A percentile compares a stretch with the other conserved stretches of the same genome.
phyloP scores from a whole-genome alignment of 148 eudicot species.

The Rhododendron griersonianum region DNA sequence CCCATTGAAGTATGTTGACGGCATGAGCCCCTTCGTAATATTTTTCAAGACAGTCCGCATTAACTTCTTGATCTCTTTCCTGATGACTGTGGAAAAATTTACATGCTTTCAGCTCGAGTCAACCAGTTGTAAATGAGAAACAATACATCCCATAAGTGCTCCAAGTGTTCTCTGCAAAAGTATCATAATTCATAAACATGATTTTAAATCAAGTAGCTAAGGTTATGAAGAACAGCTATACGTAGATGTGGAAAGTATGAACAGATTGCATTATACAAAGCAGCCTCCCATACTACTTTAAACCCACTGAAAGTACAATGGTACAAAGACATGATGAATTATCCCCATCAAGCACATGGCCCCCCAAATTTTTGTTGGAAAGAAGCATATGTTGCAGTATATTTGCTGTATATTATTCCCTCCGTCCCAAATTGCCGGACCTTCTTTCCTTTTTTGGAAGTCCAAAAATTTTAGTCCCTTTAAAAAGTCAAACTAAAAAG shows the following conservation, averaged over 20 bases:
- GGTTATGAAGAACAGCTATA: not conserved
- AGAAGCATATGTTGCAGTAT: not conserved
- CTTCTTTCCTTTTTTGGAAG: not conserved
- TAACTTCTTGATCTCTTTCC: constrained; percentile 69
- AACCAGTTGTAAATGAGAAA: constrained; percentile 54
- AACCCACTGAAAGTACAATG: not conserved
- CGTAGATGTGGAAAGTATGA: not conserved
- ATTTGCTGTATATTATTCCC: not conserved
- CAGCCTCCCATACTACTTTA: no score
- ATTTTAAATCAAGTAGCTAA: not conserved
- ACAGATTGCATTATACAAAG: not conserved
- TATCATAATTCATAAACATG: not conserved
- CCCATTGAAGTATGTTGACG: constrained; percentile 39
- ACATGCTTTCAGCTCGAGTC: constrained; percentile 46
- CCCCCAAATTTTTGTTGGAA: not conserved
- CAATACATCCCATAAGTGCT: constrained; percentile 65
- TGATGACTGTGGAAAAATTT: constrained; percentile 29
- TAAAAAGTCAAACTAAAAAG: not conserved
- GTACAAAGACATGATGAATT: not conserved
- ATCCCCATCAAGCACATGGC: not conserved
- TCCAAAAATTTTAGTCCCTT: not conserved
- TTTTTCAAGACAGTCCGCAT: constrained; percentile 40
- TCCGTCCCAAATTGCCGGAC: not conserved
- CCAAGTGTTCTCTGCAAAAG: constrained; percentile 40
- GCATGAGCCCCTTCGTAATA: constrained; percentile 47